Evolutionary conservation across 1,139 yeast species (phyloP).

Genomic region (Spathaspora sp.): DNA sequence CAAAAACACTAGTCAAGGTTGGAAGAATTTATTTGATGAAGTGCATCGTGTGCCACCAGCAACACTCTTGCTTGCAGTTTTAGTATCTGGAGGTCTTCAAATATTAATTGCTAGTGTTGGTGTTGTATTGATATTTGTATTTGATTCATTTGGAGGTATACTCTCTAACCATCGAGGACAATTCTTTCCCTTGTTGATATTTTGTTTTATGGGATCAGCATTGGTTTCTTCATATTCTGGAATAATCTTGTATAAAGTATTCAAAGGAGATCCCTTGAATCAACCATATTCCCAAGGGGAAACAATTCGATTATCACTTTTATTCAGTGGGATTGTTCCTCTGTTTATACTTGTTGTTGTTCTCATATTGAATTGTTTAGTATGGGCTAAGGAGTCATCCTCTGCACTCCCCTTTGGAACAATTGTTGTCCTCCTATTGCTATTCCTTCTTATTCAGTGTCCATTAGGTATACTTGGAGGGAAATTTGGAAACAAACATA

Average conservation of each 20-base stretch:
- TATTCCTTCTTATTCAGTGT: slow-evolving; percentile 64
- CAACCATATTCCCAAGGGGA: slow-evolving; percentile 20
- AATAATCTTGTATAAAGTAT: slow-evolving; percentile 55
- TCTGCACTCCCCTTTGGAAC: slow-evolving; percentile 78
- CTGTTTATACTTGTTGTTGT: slow-evolving; percentile 53
- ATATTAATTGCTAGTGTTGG: slow-evolving; percentile 63
- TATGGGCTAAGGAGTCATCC: slow-evolving; percentile 78
- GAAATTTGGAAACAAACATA: slow-evolving; percentile 47
- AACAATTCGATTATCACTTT: slow-evolving; percentile 35
- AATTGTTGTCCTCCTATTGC: slow-evolving; percentile 52
- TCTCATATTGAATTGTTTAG: slow-evolving; percentile 60
- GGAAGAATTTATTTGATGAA: slow-evolving; percentile 57
- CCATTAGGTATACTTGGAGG: slow-evolving; percentile 81
- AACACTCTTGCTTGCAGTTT: slow-evolving; percentile 49
- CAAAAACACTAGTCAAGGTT: slow-evolving; percentile 16
- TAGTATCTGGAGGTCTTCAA: slow-evolving; percentile 77
- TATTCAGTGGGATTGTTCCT: slow-evolving; percentile 66
- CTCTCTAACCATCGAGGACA: slow-evolving; percentile 60
- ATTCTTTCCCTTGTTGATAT: slow-evolving; percentile 57
- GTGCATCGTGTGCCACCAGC: slow-evolving; percentile 53
- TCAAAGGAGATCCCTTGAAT: slow-evolving; percentile 38
- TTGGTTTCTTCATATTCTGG: slow-evolving; percentile 73
- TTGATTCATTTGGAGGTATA: slow-evolving; percentile 33
- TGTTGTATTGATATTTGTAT: slow-evolving; percentile 57
- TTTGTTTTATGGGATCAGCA: slow-evolving; percentile 68